phyloP scores from a whole-genome alignment of 352 stramenopile genomes.

The Phytophthora ramorum region DNA sequence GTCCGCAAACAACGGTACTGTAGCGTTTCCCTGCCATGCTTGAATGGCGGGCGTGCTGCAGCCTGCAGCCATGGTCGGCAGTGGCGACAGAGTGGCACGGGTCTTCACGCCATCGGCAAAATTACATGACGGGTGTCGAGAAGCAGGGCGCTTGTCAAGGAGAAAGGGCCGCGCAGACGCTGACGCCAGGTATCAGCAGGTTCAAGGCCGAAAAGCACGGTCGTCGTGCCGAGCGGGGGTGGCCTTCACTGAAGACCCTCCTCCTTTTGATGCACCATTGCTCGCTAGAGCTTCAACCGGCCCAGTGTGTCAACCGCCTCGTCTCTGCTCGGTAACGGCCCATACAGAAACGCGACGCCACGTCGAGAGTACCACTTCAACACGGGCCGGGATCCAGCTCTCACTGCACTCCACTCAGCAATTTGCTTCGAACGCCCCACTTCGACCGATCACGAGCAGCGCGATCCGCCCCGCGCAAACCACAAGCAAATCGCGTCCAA shows the following conservation, averaged over 20 bases:
- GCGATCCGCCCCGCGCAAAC: conserved; percentile 3
- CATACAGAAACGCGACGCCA: conserved; percentile 23
- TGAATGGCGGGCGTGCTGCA: not conserved
- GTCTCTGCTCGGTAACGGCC: conserved; percentile 7
- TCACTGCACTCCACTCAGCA: conserved; percentile 5
- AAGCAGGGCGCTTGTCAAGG: not conserved
- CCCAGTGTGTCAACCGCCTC: conserved; percentile 3
- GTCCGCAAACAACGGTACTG: not conserved
- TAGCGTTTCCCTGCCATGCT: no score
- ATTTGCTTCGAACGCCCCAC: conserved; percentile 13
- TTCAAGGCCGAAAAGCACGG: conserved; percentile 6
- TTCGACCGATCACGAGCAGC: conserved; percentile 16
- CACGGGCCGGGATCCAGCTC: not conserved
- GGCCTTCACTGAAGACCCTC: not conserved
- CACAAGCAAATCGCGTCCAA: conserved; percentile 23
- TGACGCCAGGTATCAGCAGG: conserved; percentile 23
- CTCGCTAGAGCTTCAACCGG: conserved; percentile 33
- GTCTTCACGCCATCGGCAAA: conserved; percentile 5
- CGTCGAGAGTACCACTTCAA: conserved; percentile 1
- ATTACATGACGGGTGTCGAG: conserved; percentile 7
- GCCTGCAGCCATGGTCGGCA: conserved; percentile 1
- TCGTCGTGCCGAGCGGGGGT: not conserved
- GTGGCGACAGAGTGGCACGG: conserved; percentile 8
- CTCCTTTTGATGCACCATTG: no score
- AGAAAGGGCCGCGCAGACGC: conserved; percentile 2